These are phyloP conservation scores for Jasminum sambac DNA, from an alignment of 257 asterid species.

Conservation along the genomic window DNA sequence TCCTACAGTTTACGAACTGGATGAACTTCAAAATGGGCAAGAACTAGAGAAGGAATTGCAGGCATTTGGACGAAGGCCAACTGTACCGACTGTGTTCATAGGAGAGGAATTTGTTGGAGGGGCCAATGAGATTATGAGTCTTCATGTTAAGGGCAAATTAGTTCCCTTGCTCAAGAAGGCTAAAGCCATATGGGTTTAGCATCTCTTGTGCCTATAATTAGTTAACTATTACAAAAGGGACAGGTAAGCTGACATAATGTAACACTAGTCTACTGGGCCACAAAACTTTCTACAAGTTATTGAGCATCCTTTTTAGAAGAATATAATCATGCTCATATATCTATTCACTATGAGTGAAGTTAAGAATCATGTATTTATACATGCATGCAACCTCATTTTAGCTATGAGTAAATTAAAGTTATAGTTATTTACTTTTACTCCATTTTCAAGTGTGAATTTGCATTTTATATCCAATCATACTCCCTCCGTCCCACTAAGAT, in stretches of 20 bases:
- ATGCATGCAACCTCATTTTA: no score
- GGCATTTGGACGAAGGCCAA: slow-evolving; percentile 33
- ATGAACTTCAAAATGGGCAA: slow-evolving; percentile 56
- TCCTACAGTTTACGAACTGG: slow-evolving; percentile 57
- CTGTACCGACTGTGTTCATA: slow-evolving; percentile 67
- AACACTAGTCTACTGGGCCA: background rate
- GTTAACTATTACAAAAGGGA: background rate
- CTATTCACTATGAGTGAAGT: no score
- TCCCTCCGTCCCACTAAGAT: no score
- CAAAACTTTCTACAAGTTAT: background rate
- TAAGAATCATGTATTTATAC: no score
- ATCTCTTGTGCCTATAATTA: background rate
- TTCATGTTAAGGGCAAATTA: slow-evolving; percentile 65
- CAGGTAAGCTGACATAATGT: background rate
- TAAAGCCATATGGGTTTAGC: slow-evolving; percentile 70
- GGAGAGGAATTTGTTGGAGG: slow-evolving; percentile 67
- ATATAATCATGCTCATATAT: no score
- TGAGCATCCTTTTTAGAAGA: background rate
- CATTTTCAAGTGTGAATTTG: no score
- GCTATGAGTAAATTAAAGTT: no score
- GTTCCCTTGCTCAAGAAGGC: slow-evolving; percentile 73
- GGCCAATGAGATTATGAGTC: slow-evolving; percentile 71
- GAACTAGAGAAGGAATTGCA: slow-evolving; percentile 57
- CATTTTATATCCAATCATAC: no score
- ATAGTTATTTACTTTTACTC: no score